These are phyloP conservation scores for Rhizopogon sp. DNA, from an alignment of 768 basidiomycete genomes.

Conservation along the genomic window DNA sequence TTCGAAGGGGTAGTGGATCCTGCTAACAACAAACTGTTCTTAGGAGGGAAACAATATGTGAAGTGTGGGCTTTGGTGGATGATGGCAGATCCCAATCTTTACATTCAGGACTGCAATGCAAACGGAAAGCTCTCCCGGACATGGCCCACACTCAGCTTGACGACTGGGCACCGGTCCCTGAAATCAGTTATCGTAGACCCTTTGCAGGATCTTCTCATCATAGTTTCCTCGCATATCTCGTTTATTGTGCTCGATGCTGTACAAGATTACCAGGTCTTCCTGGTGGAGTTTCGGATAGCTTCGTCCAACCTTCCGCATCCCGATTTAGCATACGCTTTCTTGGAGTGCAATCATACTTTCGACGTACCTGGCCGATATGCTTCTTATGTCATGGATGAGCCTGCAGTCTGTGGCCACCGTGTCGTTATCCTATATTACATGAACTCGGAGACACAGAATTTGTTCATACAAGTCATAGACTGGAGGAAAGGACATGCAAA, in stretches of 20 bases:
- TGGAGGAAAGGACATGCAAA: not conserved
- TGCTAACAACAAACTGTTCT: not conserved
- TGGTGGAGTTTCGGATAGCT: not conserved
- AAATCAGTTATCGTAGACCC: not conserved
- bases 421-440: not conserved
- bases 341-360: not conserved
- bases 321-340: not conserved
- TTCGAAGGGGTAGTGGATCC: not conserved
- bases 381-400: not conserved
- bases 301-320: not conserved
- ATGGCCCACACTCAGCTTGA: not conserved
- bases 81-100: not conserved
- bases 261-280: not conserved
- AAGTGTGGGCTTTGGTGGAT: not conserved
- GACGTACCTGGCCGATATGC: not conserved
- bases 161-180: no score
- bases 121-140: not conserved
- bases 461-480: not conserved
- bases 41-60: not conserved
- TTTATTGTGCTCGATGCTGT: not conserved
- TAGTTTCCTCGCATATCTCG: no score
- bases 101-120: not conserved
- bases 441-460: no score
- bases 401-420: not conserved
- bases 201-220: not conserved